Conservation (phyloP, 257 asterid species). For the Penstemon davidsonii region DNA sequence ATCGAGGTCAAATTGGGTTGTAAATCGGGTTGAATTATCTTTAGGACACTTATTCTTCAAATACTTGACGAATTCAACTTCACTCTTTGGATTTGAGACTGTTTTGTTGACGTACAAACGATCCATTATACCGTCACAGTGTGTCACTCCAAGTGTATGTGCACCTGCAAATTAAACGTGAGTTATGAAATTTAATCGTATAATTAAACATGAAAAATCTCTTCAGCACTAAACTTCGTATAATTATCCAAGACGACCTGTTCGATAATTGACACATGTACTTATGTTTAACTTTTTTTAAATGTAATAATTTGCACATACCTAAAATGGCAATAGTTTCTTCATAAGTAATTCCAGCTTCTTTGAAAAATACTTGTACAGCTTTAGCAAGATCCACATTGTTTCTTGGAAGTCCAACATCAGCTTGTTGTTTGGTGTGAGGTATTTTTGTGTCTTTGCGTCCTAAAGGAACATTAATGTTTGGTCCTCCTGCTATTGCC, state of each 20-base stretch:
- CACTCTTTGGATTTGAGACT: slow-evolving; percentile 5
- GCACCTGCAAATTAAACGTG: slow-evolving; percentile 28
- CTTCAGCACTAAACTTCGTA: too few relatives aligned
- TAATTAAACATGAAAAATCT: neutral
- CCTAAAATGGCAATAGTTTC: slow-evolving; percentile 47
- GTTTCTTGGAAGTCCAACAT: slow-evolving; percentile 33
- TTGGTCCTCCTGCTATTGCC: slow-evolving; percentile 42
- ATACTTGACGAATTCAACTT: slow-evolving; percentile 12
- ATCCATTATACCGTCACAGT: slow-evolving; percentile 30
- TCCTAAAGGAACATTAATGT: slow-evolving; percentile 37
- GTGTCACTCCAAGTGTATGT: slow-evolving; percentile 41
- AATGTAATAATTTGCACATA: neutral
- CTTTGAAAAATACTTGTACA: slow-evolving; percentile 12
- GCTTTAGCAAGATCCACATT: slow-evolving; percentile 25
- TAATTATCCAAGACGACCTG: neutral
- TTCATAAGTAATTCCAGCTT: slow-evolving; percentile 37
- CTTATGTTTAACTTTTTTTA: neutral
- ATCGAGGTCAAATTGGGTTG: slow-evolving; percentile 24
- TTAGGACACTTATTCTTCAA: slow-evolving; percentile 33
- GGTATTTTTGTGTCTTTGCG: slow-evolving; percentile 34
- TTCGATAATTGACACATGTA: neutral
- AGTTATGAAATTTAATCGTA: neutral
- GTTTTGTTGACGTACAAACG: slow-evolving; percentile 29
- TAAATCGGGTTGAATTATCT: slow-evolving; percentile 18
- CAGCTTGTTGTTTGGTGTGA: slow-evolving; percentile 31